These are phyloP conservation scores for Edaphochlamys debaryana DNA, from an alignment of 139 green algal species.

Conservation along the genomic window DNA sequence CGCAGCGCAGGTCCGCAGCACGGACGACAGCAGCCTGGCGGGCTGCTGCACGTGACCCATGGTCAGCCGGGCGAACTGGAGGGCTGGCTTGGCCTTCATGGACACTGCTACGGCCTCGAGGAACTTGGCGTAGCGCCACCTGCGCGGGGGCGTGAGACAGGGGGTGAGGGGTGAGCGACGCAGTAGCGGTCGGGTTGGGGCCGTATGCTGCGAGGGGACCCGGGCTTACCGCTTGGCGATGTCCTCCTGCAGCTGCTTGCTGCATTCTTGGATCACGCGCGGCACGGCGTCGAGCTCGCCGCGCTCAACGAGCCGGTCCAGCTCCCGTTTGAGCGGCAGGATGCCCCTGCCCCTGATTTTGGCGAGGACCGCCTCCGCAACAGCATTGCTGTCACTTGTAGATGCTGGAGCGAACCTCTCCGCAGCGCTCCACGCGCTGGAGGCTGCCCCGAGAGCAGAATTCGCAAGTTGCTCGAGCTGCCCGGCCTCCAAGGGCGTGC, in stretches of 20 bases:
- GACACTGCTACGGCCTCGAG: background rate
- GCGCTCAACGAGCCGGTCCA: background rate
- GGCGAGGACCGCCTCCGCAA: background rate
- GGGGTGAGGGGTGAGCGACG: background rate
- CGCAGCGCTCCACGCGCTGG: slow-evolving; percentile 22
- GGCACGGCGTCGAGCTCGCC: slow-evolving; percentile 7
- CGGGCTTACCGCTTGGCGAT: background rate
- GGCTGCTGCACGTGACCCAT: background rate
- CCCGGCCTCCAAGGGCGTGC: background rate
- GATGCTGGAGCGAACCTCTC: background rate
- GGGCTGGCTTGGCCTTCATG: slow-evolving; percentile 10
- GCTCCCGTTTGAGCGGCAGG: background rate
- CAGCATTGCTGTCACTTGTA: background rate
- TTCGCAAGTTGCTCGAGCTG: slow-evolving; percentile 11
- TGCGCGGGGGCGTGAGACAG: background rate
- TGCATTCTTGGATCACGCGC: slow-evolving; percentile 9
- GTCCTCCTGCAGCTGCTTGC: background rate
- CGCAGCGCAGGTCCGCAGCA: slow-evolving; percentile 33
- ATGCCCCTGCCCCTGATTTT: background rate
- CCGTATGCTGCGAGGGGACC: background rate
- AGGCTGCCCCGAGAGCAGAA: background rate
- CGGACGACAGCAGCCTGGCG: background rate
- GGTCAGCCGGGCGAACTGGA: slow-evolving; percentile 12
- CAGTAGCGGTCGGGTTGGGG: background rate
- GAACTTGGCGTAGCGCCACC: background rate